Evolutionary conservation across 2,329 filamentous ascomycete genomes (phyloP).

Genomic region (Hypomyces perniciosus): DNA sequence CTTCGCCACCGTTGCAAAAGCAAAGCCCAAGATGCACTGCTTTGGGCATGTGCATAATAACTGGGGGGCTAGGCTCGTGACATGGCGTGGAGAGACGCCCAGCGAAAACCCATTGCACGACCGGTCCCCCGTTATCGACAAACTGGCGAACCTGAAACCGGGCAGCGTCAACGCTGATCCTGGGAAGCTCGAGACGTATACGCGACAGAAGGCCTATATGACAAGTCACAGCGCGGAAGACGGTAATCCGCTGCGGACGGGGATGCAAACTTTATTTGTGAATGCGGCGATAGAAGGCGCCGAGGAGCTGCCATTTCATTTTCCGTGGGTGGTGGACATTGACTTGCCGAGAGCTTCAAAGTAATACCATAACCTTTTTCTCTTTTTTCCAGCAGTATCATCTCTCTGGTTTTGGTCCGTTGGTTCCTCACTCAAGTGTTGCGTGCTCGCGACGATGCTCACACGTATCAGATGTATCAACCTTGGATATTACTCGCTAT

Average conservation of each 20-base stretch:
- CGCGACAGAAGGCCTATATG: not conserved
- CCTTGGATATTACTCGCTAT: no score
- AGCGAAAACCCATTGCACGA: conserved; percentile 33
- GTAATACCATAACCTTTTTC: no score
- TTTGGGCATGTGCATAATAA: conserved; percentile 30
- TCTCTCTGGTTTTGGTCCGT: no score
- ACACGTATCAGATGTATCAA: no score
- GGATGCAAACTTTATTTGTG: conserved; percentile 16
- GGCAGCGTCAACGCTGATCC: not conserved
- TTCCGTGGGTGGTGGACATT: conserved; percentile 17
- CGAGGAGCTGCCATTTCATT: not conserved
- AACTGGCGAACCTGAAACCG: conserved; percentile 16
- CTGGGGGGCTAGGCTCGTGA: conserved; percentile 38
- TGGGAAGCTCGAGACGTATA: not conserved
- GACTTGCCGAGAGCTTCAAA: no score
- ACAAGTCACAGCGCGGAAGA: conserved; percentile 8
- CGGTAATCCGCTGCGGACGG: not conserved
- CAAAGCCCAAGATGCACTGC: conserved; percentile 29
- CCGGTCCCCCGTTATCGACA: conserved; percentile 32
- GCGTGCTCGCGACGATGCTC: no score
- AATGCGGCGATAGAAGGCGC: conserved; percentile 15
- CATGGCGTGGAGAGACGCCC: conserved; percentile 36
- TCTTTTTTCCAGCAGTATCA: no score
- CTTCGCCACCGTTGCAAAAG: conserved; percentile 23
- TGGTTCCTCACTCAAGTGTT: no score